Percentiles rank a stretch among this genome's conserved stretches.
Evolutionary conservation across 1,284 basidiomycete species (phyloP).

Genomic region (Cystobasidium slooffiae): DNA sequence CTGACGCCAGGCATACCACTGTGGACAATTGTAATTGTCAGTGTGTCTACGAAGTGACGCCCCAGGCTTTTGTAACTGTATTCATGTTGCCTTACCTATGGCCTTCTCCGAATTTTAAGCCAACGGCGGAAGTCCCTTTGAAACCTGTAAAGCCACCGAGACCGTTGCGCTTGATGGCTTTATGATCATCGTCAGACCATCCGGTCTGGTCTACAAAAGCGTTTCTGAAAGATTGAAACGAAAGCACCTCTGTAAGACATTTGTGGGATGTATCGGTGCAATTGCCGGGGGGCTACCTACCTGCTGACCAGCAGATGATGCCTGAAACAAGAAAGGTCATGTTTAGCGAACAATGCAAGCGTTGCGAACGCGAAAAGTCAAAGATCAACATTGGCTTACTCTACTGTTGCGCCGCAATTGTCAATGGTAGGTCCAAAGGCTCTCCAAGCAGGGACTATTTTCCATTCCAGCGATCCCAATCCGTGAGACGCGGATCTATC

Average conservation of each 20-base stretch:
- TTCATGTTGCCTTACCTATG: not conserved
- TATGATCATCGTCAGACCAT: not conserved
- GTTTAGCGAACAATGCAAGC: not conserved
- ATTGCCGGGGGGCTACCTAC: not conserved
- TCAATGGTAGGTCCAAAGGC: conserved; percentile 18
- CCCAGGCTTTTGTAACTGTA: not conserved
- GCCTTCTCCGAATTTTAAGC: not conserved
- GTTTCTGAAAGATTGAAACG: not conserved
- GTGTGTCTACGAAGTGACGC: not conserved
- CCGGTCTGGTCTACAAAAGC: not conserved
- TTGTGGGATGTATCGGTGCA: not conserved
- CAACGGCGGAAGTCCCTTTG: not conserved
- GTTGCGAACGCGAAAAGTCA: not conserved
- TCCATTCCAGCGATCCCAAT: not conserved
- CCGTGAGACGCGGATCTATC: not conserved
- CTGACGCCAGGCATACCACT: conserved; percentile 14
- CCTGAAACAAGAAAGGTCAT: not conserved
- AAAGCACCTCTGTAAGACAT: not conserved
- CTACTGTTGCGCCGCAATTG: conserved; percentile 10
- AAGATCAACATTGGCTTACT: not conserved
- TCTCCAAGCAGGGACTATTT: conserved; percentile 2
- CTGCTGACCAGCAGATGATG: conserved; percentile 23
- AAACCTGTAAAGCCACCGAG: conserved; percentile 27
- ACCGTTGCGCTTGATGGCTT: not conserved
- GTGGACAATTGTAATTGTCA: not conserved